A percentile compares a stretch with the other conserved stretches of the same genome.
Evolutionary conservation across 805 yeast species (phyloP).

Genomic region (Cyberlindnera petersonii): DNA sequence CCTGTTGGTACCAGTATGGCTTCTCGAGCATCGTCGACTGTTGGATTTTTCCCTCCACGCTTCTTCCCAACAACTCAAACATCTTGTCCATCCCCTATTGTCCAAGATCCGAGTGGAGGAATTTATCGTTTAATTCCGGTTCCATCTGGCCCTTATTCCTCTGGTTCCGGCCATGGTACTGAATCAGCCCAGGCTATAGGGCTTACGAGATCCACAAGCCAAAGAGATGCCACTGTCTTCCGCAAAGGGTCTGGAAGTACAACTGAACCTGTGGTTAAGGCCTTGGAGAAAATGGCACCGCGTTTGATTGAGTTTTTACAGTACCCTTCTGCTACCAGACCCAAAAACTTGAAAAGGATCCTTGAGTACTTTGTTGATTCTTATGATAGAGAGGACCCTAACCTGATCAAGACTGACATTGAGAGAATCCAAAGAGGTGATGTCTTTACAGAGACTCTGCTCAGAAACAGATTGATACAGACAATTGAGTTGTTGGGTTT

Average conservation of each 20-base stretch:
- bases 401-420: slow-evolving; percentile 11
- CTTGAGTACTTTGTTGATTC: slow-evolving; percentile 35
- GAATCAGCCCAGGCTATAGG: neutral
- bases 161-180: neutral
- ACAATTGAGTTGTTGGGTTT: slow-evolving; percentile 26
- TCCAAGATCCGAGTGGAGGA: slow-evolving; percentile 7
- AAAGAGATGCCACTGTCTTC: neutral
- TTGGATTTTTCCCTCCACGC: neutral
- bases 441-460: slow-evolving; percentile 5
- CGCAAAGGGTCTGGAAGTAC: neutral
- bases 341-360: slow-evolving; percentile 30
- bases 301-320: slow-evolving; percentile 32
- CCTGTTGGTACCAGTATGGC: neutral
- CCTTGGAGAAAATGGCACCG: slow-evolving; percentile 29
- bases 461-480: slow-evolving; percentile 17
- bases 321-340: slow-evolving; percentile 32
- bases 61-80: neutral
- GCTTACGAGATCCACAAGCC: neutral
- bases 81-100: neutral
- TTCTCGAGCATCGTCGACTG: neutral
- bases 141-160: neutral
- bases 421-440: slow-evolving; percentile 18
- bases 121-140: slow-evolving; percentile 8
- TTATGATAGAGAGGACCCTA: slow-evolving; percentile 32
- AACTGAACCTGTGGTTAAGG: slow-evolving; percentile 12